These are phyloP conservation scores for Tolypocladium nubicola DNA, from an alignment of 2,329 filamentous ascomycete species.

Conservation along the genomic window DNA sequence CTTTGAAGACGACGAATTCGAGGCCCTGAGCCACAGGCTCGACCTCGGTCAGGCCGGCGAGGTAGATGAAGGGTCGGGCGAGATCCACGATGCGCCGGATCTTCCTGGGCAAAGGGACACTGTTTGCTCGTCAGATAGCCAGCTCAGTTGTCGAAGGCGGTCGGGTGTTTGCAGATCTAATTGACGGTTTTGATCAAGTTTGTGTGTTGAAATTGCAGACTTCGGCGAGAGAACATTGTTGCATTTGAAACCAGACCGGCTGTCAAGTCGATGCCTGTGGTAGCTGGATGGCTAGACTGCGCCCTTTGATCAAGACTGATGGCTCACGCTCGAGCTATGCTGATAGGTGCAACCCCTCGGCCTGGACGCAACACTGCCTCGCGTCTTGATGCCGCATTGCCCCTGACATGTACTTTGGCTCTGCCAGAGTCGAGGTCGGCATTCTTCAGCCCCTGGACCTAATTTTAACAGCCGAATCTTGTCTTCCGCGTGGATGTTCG, in stretches of 20 bases:
- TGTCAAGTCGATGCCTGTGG: not conserved
- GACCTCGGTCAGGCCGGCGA: constrained; percentile 4
- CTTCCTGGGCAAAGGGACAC: not conserved
- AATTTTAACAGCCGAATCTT: not conserved
- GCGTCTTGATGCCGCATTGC: not conserved
- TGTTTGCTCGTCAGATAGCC: not conserved
- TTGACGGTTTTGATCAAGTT: not conserved
- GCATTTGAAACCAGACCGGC: not conserved
- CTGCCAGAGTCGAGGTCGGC: not conserved
- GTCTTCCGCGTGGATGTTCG: not conserved
- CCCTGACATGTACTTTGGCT: not conserved
- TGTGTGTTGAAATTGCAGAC: not conserved
- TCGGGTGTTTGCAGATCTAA: not conserved
- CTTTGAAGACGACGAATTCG: constrained; percentile 7
- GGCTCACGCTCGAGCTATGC: not conserved
- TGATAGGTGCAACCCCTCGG: not conserved
- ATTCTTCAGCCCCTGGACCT: not conserved
- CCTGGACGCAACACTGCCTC: not conserved
- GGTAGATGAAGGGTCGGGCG: constrained; percentile 2
- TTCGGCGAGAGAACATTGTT: not conserved
- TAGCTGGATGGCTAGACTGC: not conserved
- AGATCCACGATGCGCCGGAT: constrained; percentile 1
- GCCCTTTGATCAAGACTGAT: not conserved
- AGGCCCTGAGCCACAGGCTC: constrained; percentile 4
- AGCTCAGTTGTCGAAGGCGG: not conserved